Base-by-base conservation (phyloP, 2,329 filamentous ascomycete species). In the Paracorniculantispora psalliotae region DNA sequence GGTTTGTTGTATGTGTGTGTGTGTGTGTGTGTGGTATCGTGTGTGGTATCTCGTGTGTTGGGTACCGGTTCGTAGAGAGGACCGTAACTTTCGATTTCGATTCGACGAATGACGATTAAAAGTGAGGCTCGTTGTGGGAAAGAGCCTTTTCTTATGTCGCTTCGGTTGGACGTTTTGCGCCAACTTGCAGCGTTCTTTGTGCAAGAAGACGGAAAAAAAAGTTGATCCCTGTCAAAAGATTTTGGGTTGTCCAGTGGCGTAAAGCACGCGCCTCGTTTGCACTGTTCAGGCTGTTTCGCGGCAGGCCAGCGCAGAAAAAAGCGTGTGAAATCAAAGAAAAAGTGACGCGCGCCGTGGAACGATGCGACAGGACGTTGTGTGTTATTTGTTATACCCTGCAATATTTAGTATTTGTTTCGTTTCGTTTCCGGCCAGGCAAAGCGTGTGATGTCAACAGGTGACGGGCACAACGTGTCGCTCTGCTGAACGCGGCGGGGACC, bases 1-100 rank as follows among this genome's bases (percentile, higher is more conserved):
- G 52, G 59, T 62, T 57, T 52, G n/a, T n/a, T n/a, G 23, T 49
- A 28, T 17, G 21, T 25, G 33, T 37, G 37, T 39, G 7, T 30
- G 12, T n/a, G 8, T 13, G 21, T 37, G 19, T 44, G n/a, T 37
- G 30, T 51, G 37, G 46, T 48, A 13, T n/a, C 12, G n/a, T 39
- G 4, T 39, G 13, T 39, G 13, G 15, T 43, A 37, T 41, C 15
- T 53, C 21, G 33, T 15, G 21, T 50, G 12, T 37, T 6, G 30
- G 30, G 49, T 52, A 39, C 19, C 19, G 28, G n/a, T n/a, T n/a
- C n/a, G n/a, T n/a, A n/a, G n/a, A n/a, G n/a, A n/a, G n/a, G n/a
- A n/a, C n/a, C n/a, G n/a, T n/a, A n/a, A n/a, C n/a, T n/a, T 25
- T 3, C 28, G 48, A 6, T 7, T 21, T 19, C 17, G 5, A 37